Base-by-base conservation (phyloP, 768 basidiomycete species). In the Neoboletus magnificus region DNA sequence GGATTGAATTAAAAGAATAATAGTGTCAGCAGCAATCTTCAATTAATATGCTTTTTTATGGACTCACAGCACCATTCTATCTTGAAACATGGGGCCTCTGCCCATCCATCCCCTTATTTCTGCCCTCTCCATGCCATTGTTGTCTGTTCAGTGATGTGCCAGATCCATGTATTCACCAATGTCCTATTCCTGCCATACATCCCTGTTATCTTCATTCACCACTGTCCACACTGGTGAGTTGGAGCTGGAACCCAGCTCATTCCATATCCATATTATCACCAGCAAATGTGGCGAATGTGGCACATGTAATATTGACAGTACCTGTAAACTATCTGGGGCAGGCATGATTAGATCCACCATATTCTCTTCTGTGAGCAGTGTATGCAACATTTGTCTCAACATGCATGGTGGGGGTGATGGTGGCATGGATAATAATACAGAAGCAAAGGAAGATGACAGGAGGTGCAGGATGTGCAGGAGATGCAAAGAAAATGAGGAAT, bases 271-370 rank as follows among this genome's bases (percentile, higher is more conserved):
- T 46, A 66, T 65, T 29, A 72, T 27, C 20, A 25, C 53, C 3
- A 63, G 62, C 7, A 60, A 55, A 30, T 48, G 65, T 12, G 65
- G 59, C 5, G 55, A 68, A 51, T 60, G 61, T 0, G 32, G 32
- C 16, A 40, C 47, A 13, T 52, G 52, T 16, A 66, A 62, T 5
- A 52, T 50, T 18, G 66, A 49, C 1, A 64, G 65, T 13, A 62
- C 59, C 4, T 52, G 58, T 15, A 64, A 32, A 16, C 43, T 40
- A 9, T 70, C 62, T 15, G 48, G 41, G 8, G 59, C 59, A 6
- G 68, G 22, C 0, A 95, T 84, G 5, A 98, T 81, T 18, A 99
- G 77, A 65, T 99, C 96, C 2, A 98, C 86, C 1, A 95, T 94
- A 59, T 98, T 89, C 2, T 82, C 79, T 15, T 60, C 20, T 2